phyloP scores from a whole-genome alignment of 2,329 filamentous ascomycete genomes.

The Claviceps cyperi region DNA sequence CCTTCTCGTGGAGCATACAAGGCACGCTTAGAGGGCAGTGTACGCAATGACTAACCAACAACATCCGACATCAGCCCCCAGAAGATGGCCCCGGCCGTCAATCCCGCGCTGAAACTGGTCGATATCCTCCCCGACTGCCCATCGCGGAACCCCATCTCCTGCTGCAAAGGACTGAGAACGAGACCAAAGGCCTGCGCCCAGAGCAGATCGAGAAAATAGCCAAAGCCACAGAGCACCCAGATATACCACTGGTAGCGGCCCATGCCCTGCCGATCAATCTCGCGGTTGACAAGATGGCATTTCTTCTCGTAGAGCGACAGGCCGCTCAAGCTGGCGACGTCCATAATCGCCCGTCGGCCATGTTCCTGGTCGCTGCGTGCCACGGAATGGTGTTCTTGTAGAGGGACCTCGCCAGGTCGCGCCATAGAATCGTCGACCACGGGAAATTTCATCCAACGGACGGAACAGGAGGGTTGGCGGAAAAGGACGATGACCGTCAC shows the following conservation, averaged over 20 bases:
- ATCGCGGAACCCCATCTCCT: slow-evolving; percentile 38
- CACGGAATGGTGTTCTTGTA: not conserved
- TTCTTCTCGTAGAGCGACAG: slow-evolving; percentile 20
- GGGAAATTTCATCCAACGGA: too few relatives aligned
- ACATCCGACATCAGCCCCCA: slow-evolving; percentile 43
- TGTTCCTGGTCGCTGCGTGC: not conserved
- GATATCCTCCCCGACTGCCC: slow-evolving; percentile 30
- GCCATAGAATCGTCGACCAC: too few relatives aligned
- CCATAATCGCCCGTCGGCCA: not conserved
- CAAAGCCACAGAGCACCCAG: slow-evolving; percentile 38
- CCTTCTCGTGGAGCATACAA: too few relatives aligned
- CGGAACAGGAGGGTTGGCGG: too few relatives aligned
- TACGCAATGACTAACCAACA: slow-evolving; percentile 14
- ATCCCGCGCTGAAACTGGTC: slow-evolving; percentile 36
- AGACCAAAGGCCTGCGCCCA: slow-evolving; percentile 46
- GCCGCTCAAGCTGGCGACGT: slow-evolving; percentile 10
- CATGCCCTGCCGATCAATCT: slow-evolving; percentile 38
- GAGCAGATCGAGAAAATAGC: slow-evolving; percentile 39
- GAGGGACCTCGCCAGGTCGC: too few relatives aligned
- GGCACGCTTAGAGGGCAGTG: not conserved
- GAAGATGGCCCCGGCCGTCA: slow-evolving; percentile 30
- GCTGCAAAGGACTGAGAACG: slow-evolving; percentile 36
- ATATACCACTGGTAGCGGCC: slow-evolving; percentile 38
- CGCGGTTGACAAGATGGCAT: slow-evolving; percentile 22
- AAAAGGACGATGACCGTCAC: too few relatives aligned